These are phyloP conservation scores for Coemansia sp. DNA, from an alignment of 192 early-diverging fungal species.

Conservation along the genomic window DNA sequence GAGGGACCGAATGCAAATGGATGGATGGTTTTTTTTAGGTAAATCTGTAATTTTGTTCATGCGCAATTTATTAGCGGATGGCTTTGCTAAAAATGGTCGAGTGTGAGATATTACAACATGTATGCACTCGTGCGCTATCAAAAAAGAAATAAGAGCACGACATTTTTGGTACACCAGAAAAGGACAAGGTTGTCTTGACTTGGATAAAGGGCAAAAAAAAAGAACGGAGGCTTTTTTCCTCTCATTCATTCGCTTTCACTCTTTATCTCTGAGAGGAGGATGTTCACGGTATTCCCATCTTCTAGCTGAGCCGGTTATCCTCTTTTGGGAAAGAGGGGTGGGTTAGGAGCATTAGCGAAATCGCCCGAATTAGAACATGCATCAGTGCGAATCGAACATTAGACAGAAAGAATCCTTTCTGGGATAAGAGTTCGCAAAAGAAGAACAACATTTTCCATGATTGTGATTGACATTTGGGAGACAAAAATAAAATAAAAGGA, in stretches of 20 bases:
- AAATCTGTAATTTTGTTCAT: too few relatives aligned
- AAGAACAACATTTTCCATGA: background rate
- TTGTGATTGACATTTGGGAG: background rate
- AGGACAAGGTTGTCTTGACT: too few relatives aligned
- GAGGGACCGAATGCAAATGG: too few relatives aligned
- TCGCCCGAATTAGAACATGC: background rate
- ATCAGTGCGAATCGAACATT: background rate
- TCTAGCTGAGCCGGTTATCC: background rate
- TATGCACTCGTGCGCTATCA: too few relatives aligned
- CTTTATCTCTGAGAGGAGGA: background rate
- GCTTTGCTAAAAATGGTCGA: too few relatives aligned
- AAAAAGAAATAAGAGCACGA: too few relatives aligned
- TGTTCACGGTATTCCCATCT: background rate
- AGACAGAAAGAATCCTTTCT: conserved; percentile 8
- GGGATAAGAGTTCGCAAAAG: background rate
- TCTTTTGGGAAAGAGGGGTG: background rate
- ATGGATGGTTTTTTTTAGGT: too few relatives aligned
- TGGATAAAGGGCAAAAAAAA: background rate
- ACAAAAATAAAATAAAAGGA: background rate
- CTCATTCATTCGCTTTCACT: too few relatives aligned
- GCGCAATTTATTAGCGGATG: too few relatives aligned
- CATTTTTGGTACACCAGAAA: too few relatives aligned
- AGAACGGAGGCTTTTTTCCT: too few relatives aligned
- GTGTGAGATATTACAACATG: too few relatives aligned
- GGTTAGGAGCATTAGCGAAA: background rate